phyloP scores from a whole-genome alignment of 108 stramenopile species.

The Pseudonitzschia delicatissima region DNA sequence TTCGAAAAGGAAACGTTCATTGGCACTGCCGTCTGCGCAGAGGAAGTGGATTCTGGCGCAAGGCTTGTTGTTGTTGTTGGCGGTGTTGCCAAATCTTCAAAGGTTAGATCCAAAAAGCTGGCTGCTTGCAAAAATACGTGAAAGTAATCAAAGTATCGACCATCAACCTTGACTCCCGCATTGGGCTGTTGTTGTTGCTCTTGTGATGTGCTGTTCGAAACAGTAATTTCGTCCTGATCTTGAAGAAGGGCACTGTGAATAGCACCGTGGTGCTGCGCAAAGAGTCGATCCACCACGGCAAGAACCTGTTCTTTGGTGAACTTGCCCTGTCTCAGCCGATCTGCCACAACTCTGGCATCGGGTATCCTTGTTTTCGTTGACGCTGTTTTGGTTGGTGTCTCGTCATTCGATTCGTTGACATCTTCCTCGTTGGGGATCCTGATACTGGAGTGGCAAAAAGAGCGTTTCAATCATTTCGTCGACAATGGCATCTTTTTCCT shows the following conservation, averaged over 20 bases:
- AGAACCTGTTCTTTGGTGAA: conserved; percentile 36
- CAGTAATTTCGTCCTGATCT: not conserved
- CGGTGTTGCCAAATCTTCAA: not conserved
- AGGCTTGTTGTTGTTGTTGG: not conserved
- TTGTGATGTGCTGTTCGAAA: too few relatives aligned
- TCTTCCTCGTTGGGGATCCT: not conserved
- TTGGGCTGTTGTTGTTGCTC: conserved; percentile 18
- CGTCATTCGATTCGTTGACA: not conserved
- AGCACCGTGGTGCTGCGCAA: conserved; percentile 29
- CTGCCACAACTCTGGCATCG: conserved; percentile 29
- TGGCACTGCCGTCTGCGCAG: conserved; percentile 7
- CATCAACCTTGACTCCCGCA: not conserved
- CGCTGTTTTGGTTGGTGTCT: not conserved
- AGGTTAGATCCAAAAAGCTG: conserved; percentile 17
- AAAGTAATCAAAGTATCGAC: conserved; percentile 17
- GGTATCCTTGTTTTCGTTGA: not conserved
- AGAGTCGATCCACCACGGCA: conserved; percentile 49
- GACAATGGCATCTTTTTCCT: conserved; percentile 24
- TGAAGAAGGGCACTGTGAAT: conserved; percentile 14
- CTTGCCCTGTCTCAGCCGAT: conserved; percentile 34
- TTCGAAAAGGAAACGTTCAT: not conserved
- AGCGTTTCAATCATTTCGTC: conserved; percentile 40
- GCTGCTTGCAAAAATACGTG: conserved; percentile 40
- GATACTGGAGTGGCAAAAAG: conserved; percentile 11
- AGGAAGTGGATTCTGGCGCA: conserved; percentile 11